Base-by-base conservation (phyloP, 2,329 filamentous ascomycete species). In the Thelonectria discophora region DNA sequence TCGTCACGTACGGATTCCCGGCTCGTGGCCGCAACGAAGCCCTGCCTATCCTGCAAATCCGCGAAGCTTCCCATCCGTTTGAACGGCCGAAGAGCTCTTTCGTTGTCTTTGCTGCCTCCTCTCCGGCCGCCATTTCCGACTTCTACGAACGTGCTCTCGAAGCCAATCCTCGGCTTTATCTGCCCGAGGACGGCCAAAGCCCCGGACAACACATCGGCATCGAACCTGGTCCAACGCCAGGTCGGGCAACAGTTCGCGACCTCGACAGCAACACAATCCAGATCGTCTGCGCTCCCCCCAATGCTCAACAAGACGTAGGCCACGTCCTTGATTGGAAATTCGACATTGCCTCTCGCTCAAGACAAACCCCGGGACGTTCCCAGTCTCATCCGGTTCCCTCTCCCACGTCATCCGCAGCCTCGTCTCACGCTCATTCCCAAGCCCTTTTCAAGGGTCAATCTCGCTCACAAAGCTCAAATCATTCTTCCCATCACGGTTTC, bases 211-310 rank as follows among this genome's bases (percentile, higher is more conserved):
- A 75, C 74, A 66, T 78, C 77, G 65, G 77, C 69, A 67, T 68
- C 55, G 69, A 73, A 42, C 67, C 68, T 67, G 68, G 68, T 69
- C 68, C 69, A 63, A 60, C 55, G 24, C 62, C 69, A 59, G 68
- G 64, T 50, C 76, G 71, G 78, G 85, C 77, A 80, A 86, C 79
- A 82, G 88, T 93, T 42, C 84, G 88, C 62, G 93, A 97, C 76
- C 84, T 92, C 56, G 92, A 97, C 78, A 91, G 91, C 52, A 96
- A 97, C 79, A 90, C 86, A 69, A 88, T 97, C 73, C 91, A 95
- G 73, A 90, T 92, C 30, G 86, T 94, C 51, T 90, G 88, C 40
- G 75, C 75, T 34, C 67, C 66, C 60, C 58, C 59, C n/a, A 62
- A 64, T 40, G 57, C 67, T 40, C 64, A 66, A 47, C 78, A 80